phyloP scores from a whole-genome alignment of 2,329 filamentous ascomycete genomes.

The Calonectria pseudoturangicola region DNA sequence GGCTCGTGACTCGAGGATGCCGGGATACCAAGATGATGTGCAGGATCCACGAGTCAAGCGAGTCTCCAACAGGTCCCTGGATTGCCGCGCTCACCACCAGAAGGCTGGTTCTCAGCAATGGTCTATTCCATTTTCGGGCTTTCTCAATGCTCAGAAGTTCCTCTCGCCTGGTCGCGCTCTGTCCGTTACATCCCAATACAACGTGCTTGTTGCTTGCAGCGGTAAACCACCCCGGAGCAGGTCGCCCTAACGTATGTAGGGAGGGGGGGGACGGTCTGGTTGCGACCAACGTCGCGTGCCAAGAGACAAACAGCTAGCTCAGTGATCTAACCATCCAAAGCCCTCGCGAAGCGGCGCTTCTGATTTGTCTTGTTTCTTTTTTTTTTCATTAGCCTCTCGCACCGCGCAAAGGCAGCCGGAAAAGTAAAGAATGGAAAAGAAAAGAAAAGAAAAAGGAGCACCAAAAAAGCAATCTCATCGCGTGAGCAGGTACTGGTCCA shows the following conservation, averaged over 20 bases:
- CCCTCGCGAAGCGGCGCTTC: conserved; percentile 17
- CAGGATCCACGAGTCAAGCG: conserved; percentile 62
- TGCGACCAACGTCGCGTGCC: conserved; percentile 30
- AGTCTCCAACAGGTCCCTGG: conserved; percentile 47
- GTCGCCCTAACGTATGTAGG: conserved; percentile 14
- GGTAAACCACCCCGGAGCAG: conserved; percentile 9
- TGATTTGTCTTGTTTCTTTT: conserved; percentile 33
- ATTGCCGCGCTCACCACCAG: conserved; percentile 37
- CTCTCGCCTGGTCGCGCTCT: background rate
- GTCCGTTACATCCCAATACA: background rate
- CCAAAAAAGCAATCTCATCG: conserved; percentile 5
- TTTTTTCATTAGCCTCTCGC: conserved; percentile 17
- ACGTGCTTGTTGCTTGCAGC: conserved; percentile 23
- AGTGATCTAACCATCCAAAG: background rate
- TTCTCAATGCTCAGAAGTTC: conserved; percentile 25
- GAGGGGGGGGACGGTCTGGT: background rate
- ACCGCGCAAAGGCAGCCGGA: conserved; percentile 14
- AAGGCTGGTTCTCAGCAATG: conserved; percentile 35
- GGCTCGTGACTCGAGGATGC: conserved; percentile 54
- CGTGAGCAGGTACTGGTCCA: conserved; percentile 7
- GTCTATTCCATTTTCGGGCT: conserved; percentile 16
- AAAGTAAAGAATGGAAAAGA: background rate
- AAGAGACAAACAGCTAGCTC: conserved; percentile 28
- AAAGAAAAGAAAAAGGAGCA: background rate
- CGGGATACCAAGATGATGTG: conserved; percentile 57